Base-by-base conservation (phyloP, 176 grass and related monocot species). In the Cenchrus fungigraminus region DNA sequence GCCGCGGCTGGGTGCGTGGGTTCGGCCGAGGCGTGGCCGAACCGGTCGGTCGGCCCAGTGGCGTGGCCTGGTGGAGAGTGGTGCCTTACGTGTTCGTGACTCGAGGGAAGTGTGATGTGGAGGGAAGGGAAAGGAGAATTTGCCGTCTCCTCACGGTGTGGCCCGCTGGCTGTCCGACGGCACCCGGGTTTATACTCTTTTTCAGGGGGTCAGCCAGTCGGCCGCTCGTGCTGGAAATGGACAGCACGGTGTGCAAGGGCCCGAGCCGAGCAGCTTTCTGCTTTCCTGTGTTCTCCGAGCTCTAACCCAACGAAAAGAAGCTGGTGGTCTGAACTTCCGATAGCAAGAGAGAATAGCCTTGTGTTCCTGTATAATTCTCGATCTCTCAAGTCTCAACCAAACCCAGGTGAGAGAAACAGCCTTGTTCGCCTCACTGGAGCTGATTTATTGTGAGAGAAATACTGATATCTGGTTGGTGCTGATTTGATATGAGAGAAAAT, bases 71-170 rank as follows among this genome's bases (percentile, higher is more conserved):
- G 54, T 25, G 70, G 45, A 46, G 7, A 9, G 70, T 76, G 61
- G 22, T 57, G 49, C 61, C 82, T 85, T 50, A 63, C 77, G 82
- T 81, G 82, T 53, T 14, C 82, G 51, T 84, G 82, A 89, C 82
- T 80, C 68, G 65, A 28, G 50, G 14, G 64, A 68, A 28, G 50
- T 44, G 5, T 57, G 62, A 76, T 82, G 80, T 8, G 58, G 78
- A 47, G 69, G 47, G 16, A 13, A 47, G 57, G 44, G 49, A 43
- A 43, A 66, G 17, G n/a, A 4, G 20, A 54, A 45, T 29, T 70
- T 75, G 62, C 79, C 34, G 61, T 44, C 72, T 31, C 16, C 82
- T 65, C 71, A 28, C 25, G 82, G 31, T 65, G 71, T 3, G 4
- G 12, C 12, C 81, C 44, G 17, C 44, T 40, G 56, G 55, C 59